These are phyloP conservation scores for Trichoderma brevicompactum DNA, from an alignment of 2,329 filamentous ascomycete genomes.

Conservation along the genomic window DNA sequence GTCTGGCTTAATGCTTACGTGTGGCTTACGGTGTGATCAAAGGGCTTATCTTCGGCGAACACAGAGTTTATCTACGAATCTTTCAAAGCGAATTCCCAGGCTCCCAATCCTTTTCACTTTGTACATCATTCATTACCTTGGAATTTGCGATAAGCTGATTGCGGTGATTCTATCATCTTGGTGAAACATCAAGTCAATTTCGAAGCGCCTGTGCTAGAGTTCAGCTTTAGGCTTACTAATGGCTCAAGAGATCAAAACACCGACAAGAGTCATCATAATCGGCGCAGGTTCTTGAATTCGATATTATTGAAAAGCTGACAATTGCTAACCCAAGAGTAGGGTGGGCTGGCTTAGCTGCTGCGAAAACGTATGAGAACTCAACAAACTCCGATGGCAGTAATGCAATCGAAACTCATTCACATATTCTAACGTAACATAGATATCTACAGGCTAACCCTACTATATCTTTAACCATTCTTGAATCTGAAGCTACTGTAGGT, in stretches of 20 bases:
- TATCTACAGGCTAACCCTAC: constrained; percentile 4
- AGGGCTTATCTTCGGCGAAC: background rate
- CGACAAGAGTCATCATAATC: background rate
- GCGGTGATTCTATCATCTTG: background rate
- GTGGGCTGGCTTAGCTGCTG: constrained; percentile 12
- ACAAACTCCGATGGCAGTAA: background rate
- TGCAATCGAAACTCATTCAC: background rate
- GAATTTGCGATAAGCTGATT: too few relatives aligned
- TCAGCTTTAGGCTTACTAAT: background rate
- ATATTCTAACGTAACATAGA: background rate
- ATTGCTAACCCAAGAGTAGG: background rate
- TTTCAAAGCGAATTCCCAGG: background rate
- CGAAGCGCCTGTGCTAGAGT: background rate
- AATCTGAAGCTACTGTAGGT: constrained; percentile 6
- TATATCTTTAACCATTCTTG: background rate
- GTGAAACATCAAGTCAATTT: background rate
- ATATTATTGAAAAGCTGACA: too few relatives aligned
- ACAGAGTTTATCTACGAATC: background rate
- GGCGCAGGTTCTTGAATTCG: background rate
- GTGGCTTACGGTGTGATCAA: background rate
- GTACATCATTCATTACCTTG: too few relatives aligned
- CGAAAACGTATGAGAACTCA: constrained; percentile 13
- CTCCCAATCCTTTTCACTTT: background rate
- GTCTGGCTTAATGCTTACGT: constrained; percentile 2
- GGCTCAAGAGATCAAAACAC: background rate